Conservation (phyloP, 2,329 filamentous ascomycete genomes). For the Clonostachys chloroleuca region DNA sequence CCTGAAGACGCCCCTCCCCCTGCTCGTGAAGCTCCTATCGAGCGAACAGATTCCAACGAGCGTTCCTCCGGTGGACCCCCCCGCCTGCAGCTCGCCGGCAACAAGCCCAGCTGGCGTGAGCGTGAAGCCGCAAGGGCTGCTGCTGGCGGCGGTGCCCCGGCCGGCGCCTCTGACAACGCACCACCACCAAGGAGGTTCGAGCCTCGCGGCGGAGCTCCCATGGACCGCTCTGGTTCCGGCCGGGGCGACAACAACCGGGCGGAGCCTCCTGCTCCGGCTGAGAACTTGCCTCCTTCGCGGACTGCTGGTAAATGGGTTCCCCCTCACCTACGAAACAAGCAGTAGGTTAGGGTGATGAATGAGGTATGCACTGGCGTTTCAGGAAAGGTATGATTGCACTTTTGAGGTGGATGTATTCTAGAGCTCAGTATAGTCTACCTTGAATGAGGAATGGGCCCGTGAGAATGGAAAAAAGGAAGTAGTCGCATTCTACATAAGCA, state of each 20-base stretch:
- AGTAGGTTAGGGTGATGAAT: slow-evolving; percentile 5
- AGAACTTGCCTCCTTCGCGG: slow-evolving; percentile 48
- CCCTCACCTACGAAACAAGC: slow-evolving; percentile 26
- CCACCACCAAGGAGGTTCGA: slow-evolving; percentile 27
- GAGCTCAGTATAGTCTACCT: slow-evolving; percentile 24
- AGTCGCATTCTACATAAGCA: not conserved
- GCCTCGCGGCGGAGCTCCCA: slow-evolving; percentile 28
- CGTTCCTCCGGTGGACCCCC: slow-evolving; percentile 46
- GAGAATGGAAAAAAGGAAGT: slow-evolving; percentile 19
- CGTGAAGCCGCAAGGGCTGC: slow-evolving; percentile 52
- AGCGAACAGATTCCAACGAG: slow-evolving; percentile 44
- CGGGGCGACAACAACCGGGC: slow-evolving; percentile 33
- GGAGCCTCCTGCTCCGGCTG: slow-evolving; percentile 35
- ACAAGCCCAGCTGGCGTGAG: slow-evolving; percentile 69
- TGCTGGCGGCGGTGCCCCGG: slow-evolving; percentile 20
- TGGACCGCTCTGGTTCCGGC: slow-evolving; percentile 37
- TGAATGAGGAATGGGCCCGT: slow-evolving; percentile 19
- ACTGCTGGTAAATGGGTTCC: slow-evolving; percentile 58
- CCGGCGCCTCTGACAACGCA: slow-evolving; percentile 21
- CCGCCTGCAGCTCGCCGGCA: slow-evolving; percentile 55
- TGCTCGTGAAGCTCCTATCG: slow-evolving; percentile 22
- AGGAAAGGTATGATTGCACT: slow-evolving; percentile 21
- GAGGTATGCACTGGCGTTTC: slow-evolving; percentile 29
- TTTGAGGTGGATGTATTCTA: slow-evolving; percentile 28
- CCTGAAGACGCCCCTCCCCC: slow-evolving; percentile 21